Conservation (phyloP, 305 asterid genomes). For the Solanum hybrid region DNA sequence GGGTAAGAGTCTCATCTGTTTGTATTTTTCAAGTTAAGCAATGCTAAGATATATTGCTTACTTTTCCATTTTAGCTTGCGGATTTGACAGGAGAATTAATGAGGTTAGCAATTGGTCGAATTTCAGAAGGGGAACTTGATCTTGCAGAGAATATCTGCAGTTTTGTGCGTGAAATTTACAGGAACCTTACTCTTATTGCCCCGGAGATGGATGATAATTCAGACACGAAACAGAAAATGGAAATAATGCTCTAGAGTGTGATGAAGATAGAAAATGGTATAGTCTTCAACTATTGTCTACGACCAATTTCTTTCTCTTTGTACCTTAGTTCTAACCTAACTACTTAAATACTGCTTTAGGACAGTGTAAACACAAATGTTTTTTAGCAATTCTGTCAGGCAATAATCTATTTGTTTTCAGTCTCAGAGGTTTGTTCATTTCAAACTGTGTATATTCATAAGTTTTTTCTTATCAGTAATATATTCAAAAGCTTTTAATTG, state of each 20-base stretch:
- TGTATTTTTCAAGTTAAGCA: slow-evolving; percentile 1
- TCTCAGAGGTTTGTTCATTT: no score
- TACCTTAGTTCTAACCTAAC: no score
- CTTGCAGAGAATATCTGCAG: slow-evolving; percentile 52
- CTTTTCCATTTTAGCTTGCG: slow-evolving; percentile 32
- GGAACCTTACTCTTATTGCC: slow-evolving; percentile 47
- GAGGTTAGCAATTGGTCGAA: slow-evolving; percentile 70
- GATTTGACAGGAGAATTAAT: slow-evolving; percentile 93
- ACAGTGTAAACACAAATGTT: no score
- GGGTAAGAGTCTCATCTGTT: slow-evolving; percentile 35
- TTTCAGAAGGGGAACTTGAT: slow-evolving; percentile 68
- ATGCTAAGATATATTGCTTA: not conserved
- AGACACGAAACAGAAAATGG: slow-evolving; percentile 82
- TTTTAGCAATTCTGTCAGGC: no score
- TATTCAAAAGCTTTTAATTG: no score
- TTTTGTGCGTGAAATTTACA: slow-evolving; percentile 56
- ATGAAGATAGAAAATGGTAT: slow-evolving; percentile 82
- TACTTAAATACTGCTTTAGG: no score
- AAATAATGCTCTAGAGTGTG: slow-evolving; percentile 81
- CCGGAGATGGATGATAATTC: slow-evolving; percentile 48
- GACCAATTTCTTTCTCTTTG: no score
- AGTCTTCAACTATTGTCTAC: no score
- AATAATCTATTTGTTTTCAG: no score
- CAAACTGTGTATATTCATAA: no score
- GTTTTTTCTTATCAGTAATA: no score